Conservation (phyloP, 169 alveolate species). For the Cryptosporidium muris region DNA sequence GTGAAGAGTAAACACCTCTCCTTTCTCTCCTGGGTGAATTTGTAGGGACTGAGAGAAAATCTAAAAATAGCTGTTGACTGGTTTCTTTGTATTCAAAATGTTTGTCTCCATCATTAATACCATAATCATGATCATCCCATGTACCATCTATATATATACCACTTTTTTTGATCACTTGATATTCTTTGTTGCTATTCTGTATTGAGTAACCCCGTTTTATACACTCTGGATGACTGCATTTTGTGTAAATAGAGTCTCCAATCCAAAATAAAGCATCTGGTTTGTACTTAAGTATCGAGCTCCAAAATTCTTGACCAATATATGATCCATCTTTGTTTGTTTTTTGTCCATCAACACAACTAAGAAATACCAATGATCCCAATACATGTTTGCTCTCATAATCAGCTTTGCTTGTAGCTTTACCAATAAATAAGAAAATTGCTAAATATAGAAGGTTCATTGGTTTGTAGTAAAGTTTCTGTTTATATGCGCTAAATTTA, state of each 20-base stretch:
- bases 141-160: slow-evolving; percentile 75
- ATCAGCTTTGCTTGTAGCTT: background rate
- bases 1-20: slow-evolving; percentile 82
- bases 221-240: slow-evolving; percentile 27
- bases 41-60: slow-evolving; percentile 79
- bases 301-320: slow-evolving; percentile 57
- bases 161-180: slow-evolving; percentile 8
- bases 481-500: too few relatives aligned
- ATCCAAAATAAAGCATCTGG: slow-evolving; percentile 84
- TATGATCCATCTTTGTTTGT: background rate
- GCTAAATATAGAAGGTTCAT: too few relatives aligned
- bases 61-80: slow-evolving; percentile 77
- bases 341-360: slow-evolving; percentile 62
- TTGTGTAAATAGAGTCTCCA: slow-evolving; percentile 81
- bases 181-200: slow-evolving; percentile 15
- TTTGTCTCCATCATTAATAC: slow-evolving; percentile 81
- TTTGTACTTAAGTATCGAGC: slow-evolving; percentile 58
- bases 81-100: slow-evolving; percentile 74
- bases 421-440: background rate
- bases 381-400: background rate
- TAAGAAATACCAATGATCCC: slow-evolving; percentile 43
- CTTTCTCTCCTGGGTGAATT: slow-evolving; percentile 83
- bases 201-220: slow-evolving; percentile 17
- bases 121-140: slow-evolving; percentile 87
- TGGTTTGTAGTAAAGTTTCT: too few relatives aligned